Percentiles rank a stretch among this genome's conserved stretches.
phyloP scores from a whole-genome alignment of 208 protist species.

The Naegleria lovaniensis region DNA sequence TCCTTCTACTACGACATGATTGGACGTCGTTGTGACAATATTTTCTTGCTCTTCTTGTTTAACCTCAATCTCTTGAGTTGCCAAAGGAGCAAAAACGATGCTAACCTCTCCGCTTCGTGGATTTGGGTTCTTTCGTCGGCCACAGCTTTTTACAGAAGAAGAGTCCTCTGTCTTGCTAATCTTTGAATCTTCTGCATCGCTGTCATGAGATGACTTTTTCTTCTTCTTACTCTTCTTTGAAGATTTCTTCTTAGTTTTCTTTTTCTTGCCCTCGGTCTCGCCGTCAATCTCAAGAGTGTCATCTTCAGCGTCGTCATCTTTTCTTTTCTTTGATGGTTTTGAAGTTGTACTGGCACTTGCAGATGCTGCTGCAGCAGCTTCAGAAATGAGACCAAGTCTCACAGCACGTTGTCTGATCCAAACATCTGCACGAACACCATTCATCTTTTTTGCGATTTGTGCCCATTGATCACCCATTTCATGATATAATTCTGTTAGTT shows the following conservation, averaged over 20 bases:
- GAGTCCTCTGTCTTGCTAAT: not conserved
- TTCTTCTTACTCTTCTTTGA: not conserved
- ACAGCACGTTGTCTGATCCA: constrained; percentile 14
- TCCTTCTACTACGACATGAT: not conserved
- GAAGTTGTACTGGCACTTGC: not conserved
- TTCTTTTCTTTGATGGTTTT: not conserved
- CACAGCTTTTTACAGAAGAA: not conserved
- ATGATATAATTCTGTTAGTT: not conserved
- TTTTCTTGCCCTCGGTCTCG: not conserved
- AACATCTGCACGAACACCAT: not conserved
- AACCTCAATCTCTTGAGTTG: not conserved
- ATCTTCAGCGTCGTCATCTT: not conserved
- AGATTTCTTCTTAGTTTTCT: no score
- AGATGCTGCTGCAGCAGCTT: not conserved
- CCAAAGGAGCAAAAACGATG: not conserved
- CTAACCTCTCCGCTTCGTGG: not conserved
- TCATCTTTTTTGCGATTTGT: constrained; percentile 11
- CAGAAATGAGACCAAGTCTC: not conserved
- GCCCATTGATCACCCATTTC: constrained; percentile 15
- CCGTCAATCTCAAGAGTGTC: not conserved
- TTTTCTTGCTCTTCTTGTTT: not conserved
- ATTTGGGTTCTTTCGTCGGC: not conserved
- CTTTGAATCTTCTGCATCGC: not conserved
- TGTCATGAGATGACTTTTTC: not conserved
- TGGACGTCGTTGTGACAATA: not conserved